A percentile compares a stretch with the other conserved stretches of the same genome.
phyloP scores from a whole-genome alignment of 108 stramenopile genomes.

The Poteriospumella lacustris region DNA sequence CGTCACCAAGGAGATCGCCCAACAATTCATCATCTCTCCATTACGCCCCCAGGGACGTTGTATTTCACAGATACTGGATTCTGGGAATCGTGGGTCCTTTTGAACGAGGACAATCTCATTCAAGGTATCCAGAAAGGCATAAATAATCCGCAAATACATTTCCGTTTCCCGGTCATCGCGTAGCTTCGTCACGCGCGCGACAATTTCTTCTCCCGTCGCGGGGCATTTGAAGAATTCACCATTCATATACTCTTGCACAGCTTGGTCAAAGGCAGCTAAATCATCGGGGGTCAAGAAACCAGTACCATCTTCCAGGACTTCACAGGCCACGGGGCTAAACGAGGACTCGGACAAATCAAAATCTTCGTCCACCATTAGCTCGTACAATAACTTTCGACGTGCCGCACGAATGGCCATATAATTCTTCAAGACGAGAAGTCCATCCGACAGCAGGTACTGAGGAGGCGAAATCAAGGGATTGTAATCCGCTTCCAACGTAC shows the following conservation, averaged over 20 bases:
- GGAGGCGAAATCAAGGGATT: conserved; percentile 43
- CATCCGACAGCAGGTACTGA: conserved; percentile 30
- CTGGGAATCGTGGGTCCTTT: no score
- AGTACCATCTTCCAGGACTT: conserved; percentile 34
- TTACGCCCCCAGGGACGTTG: conserved; percentile 37
- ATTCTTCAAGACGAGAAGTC: conserved; percentile 21
- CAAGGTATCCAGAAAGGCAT: conserved; percentile 14
- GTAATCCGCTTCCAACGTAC: conserved; percentile 32
- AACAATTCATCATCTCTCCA: conserved; percentile 24
- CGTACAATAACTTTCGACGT: conserved; percentile 13
- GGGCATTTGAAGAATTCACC: conserved; percentile 34
- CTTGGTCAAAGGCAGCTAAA: conserved; percentile 31
- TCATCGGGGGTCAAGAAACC: conserved; percentile 44
- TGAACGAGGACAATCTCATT: not conserved
- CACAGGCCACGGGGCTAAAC: conserved; percentile 29
- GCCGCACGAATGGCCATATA: conserved; percentile 29
- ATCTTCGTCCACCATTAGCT: conserved; percentile 29
- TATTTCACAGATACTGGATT: not conserved
- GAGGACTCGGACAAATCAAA: conserved; percentile 14
- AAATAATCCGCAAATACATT: conserved; percentile 31
- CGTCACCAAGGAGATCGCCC: conserved; percentile 6
- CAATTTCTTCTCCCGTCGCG: conserved; percentile 29
- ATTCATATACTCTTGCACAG: conserved; percentile 32
- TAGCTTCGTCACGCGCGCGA: conserved; percentile 22
- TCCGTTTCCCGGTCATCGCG: conserved; percentile 31